Base-by-base conservation (phyloP, 495 filamentous ascomycete species). In the Apodospora peruviana region DNA sequence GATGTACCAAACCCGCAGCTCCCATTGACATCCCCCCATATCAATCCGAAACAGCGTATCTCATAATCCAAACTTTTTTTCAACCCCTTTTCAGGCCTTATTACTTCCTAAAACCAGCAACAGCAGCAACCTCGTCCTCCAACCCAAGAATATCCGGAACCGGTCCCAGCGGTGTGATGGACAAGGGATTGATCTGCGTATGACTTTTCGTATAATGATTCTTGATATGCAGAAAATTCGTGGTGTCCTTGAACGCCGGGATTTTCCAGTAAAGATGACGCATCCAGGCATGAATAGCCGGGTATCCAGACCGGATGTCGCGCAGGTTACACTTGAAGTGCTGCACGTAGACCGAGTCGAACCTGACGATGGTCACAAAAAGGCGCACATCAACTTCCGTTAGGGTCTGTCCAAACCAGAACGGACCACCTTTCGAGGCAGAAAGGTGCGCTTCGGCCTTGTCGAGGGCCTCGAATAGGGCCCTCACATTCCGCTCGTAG, bases 251-350 rank as follows among this genome's bases (percentile, higher is more conserved):
- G 60, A 91, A 91, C 2, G 79, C 85, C 7, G 77, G 74, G 16
- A 79, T 69, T 52, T 83, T 80, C 78, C 83, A 90, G 66, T 90
- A 90, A 27, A 91, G 66, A 29, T 77, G 68, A 50, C 81, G 69
- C 63, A 88, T 68, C 87, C 87, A 90, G 40, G 63, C 66, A 55
- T 90, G 76, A 24, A 90, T 69, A 5, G 66, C 64, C 11, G 87
- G 87, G 61, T 89, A 91, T 50, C 83, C 84, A 50, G 75, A 70
- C 24, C 84, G 68, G 48, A 89, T 85, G 70, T 85, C 83, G 50
- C 79, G 79, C 40, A 88, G 35, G 60, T 87, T 88, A 60, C 83
- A 85, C 57, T 75, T 77, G 70, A 87, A 87, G 61, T 86, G 67
- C 39, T 78, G 81, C 47, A 81, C 70, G 62, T 87, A 87, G 45